Evolutionary conservation across 768 basidiomycete genomes (phyloP).

Genomic region (Russula emetica): DNA sequence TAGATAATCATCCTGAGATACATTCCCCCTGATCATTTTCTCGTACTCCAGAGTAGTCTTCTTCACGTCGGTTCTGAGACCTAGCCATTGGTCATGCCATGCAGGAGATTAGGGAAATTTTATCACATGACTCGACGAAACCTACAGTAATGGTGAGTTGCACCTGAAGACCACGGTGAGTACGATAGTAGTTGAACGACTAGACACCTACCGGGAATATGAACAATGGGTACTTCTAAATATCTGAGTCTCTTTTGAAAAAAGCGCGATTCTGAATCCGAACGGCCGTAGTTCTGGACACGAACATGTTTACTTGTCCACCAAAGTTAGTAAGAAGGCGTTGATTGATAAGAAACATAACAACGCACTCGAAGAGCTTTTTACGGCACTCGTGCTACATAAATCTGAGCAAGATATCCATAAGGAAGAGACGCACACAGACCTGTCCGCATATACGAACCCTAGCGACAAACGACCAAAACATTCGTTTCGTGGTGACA

Average conservation of each 20-base stretch:
- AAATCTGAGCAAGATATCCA: background rate
- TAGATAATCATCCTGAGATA: constrained; percentile 14
- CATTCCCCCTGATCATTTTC: background rate
- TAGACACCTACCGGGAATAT: background rate
- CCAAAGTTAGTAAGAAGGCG: background rate
- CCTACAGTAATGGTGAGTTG: constrained; percentile 1
- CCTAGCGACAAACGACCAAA: constrained; percentile 19
- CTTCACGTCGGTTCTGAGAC: constrained; percentile 7
- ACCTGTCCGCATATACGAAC: constrained; percentile 20
- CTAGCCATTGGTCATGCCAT: background rate
- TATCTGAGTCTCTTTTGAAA: background rate
- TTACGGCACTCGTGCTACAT: constrained; percentile 16
- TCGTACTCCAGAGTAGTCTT: background rate
- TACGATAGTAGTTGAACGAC: background rate
- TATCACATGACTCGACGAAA: background rate
- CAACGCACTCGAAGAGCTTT: constrained; percentile 9
- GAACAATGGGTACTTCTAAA: background rate
- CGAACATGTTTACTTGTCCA: background rate
- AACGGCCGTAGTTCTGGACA: background rate
- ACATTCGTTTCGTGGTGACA: constrained; percentile 39
- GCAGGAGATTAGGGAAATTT: background rate
- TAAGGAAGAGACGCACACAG: background rate
- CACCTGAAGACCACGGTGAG: background rate
- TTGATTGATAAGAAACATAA: background rate
- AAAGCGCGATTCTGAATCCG: background rate